Percentiles rank a stretch among this genome's conserved stretches.
Conservation (phyloP, 2,329 filamentous ascomycete genomes). For the Fusarium siculi region DNA sequence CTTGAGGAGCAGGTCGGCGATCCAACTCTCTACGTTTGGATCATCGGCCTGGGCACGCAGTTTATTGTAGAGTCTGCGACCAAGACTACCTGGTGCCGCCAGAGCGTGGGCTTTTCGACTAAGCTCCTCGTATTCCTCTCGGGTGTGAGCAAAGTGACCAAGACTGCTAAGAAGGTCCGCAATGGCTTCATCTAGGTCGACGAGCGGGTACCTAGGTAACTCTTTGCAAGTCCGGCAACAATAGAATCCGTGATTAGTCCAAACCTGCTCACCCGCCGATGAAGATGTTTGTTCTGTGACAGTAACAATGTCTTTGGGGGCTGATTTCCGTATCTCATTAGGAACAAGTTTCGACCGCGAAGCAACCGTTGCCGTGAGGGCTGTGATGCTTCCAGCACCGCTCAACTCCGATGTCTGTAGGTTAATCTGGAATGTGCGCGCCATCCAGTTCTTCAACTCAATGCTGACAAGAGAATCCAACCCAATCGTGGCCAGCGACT, state of each 20-base stretch:
- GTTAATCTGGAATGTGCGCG: conserved; percentile 13
- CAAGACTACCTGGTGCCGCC: background rate
- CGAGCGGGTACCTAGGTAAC: background rate
- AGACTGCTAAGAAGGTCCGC: conserved; percentile 1
- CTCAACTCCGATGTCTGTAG: conserved; percentile 7
- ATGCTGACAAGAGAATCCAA: conserved; percentile 6
- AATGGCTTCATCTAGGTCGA: conserved; percentile 1
- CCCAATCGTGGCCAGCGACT: background rate
- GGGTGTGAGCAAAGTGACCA: conserved; percentile 3
- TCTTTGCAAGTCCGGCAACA: conserved; percentile 2
- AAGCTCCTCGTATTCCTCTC: conserved; percentile 1
- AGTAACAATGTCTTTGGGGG: accelerated
- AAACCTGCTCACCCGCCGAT: accelerated
- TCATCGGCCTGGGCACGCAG: conserved; percentile 1
- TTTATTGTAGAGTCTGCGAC: conserved; percentile 2
- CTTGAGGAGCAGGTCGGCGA: conserved; percentile 1
- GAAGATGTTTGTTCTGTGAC: background rate
- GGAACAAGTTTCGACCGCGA: background rate
- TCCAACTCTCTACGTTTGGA: conserved; percentile 8
- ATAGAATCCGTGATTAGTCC: background rate
- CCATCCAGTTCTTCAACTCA: conserved; percentile 17
- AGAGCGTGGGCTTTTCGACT: conserved; percentile 4
- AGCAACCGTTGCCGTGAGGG: background rate
- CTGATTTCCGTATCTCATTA: background rate
- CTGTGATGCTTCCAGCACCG: conserved; percentile 1